These are phyloP conservation scores for Sugiyamaella valdiviana DNA, from an alignment of 805 yeast genomes.

Conservation along the genomic window DNA sequence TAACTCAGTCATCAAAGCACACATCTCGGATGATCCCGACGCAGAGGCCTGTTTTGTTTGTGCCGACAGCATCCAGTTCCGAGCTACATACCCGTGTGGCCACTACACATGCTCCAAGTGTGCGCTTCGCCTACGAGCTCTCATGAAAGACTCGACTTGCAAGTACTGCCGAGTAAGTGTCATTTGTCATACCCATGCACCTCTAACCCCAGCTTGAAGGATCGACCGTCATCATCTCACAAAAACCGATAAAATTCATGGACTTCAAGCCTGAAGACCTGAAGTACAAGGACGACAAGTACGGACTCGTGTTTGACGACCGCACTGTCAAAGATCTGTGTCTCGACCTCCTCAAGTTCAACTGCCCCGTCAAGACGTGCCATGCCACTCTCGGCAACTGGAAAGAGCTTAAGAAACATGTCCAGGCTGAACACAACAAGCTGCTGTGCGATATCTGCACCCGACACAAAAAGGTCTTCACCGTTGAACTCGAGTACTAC, in stretches of 20 bases:
- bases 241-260: slow-evolving; percentile 31
- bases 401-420: slow-evolving; percentile 60
- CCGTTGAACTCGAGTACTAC: slow-evolving; percentile 60
- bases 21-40: slow-evolving; percentile 6
- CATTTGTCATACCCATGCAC: slow-evolving; percentile 26
- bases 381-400: slow-evolving; percentile 33
- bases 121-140: slow-evolving; percentile 72
- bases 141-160: slow-evolving; percentile 69
- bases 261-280: slow-evolving; percentile 35
- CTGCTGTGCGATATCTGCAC: slow-evolving; percentile 72
- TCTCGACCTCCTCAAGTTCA: slow-evolving; percentile 44
- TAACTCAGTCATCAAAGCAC: slow-evolving; percentile 1
- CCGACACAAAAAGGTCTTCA: slow-evolving; percentile 68
- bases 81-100: slow-evolving; percentile 74
- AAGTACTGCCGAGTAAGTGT: slow-evolving; percentile 60
- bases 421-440: slow-evolving; percentile 53
- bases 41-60: slow-evolving; percentile 68
- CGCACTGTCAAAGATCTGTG: slow-evolving; percentile 44
- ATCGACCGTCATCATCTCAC: slow-evolving; percentile 51
- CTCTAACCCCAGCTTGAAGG: slow-evolving; percentile 35
- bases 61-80: slow-evolving; percentile 59
- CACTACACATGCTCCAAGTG: slow-evolving; percentile 82
- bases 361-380: slow-evolving; percentile 48
- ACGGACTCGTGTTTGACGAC: slow-evolving; percentile 56
- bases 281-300: slow-evolving; percentile 37